Base-by-base conservation (phyloP, 2,329 filamentous ascomycete species). In the Daldinia sp. region DNA sequence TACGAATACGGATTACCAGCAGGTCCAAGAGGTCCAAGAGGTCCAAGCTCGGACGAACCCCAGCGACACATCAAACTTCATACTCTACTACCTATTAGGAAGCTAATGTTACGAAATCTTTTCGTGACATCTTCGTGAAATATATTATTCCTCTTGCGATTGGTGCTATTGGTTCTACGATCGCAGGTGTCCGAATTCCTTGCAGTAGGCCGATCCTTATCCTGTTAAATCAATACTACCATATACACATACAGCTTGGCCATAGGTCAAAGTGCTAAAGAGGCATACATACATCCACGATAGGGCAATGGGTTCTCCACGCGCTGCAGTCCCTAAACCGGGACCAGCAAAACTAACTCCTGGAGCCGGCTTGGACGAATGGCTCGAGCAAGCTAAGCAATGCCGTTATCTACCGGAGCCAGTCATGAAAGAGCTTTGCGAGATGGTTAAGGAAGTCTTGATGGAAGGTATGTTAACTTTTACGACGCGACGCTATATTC, bases 391-490 rank as follows among this genome's bases (percentile, higher is more conserved):
- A 81, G 96, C 96, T 50, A 98, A 97, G 82, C 92, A 96, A 81
- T 98, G 96, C 84, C 96, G 97, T 81, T 98, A 98, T 80, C 88
- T 99, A 59, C 96, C 96, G 56, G 96, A 99, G 82, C 84, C 91
- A 70, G 93, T 97, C 77, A 99, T 99, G 96, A 99, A 99, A 86
- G 93, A 97, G 81, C 87, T 99, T 55, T 99, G 96, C 81, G 96
- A 99, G 84, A 97, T 97, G 79, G 96, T 98, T 68, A 99, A 99
- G 85, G 96, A 98, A 82, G 97, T 93, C 73, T 87, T 99, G 76
- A 99, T 99, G 96, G 96, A 99, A 86, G 93, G 93, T 96, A 79
- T 74, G 83, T 77, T 50, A 35, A 20, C 20, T 50, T 39, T 10
- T 23, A 56, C 5, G 20, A 37, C 39, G 1, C 12, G 37, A 39